Percentiles rank a stretch among this genome's conserved stretches.
Evolutionary conservation across 164 flowering plant genomes (phyloP).

Genomic region (Berberis thunbergii): DNA sequence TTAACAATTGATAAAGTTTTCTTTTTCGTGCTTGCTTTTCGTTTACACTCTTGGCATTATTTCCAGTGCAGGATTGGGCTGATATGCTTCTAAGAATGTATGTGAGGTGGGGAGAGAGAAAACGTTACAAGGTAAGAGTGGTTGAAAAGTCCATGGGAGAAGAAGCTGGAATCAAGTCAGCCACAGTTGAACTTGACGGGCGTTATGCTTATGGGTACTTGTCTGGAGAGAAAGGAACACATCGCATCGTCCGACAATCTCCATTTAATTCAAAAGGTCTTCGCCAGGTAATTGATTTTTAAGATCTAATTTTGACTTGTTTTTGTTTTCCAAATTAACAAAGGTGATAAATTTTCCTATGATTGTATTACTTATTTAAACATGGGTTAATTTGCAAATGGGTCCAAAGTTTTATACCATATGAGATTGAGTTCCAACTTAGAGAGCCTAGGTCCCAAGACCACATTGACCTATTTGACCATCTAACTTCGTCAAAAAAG

Average conservation of each 20-base stretch:
- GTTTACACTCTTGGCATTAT: conserved; percentile 23
- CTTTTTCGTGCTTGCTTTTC: background rate
- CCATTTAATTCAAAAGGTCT: conserved; percentile 98
- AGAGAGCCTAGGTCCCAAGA: too few relatives aligned
- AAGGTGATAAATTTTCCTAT: background rate
- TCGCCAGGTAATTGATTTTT: conserved; percentile 60
- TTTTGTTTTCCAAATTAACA: background rate
- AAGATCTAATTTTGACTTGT: background rate
- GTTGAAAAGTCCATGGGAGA: conserved; percentile 89
- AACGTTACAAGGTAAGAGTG: conserved; percentile 73
- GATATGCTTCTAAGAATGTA: conserved; percentile 99
- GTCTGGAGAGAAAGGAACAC: conserved; percentile 98
- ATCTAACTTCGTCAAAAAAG: too few relatives aligned
- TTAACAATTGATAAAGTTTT: too few relatives aligned
- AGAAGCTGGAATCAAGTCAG: conserved; percentile 98
- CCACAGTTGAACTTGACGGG: conserved; percentile 85
- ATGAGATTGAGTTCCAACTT: too few relatives aligned
- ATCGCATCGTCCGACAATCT: conserved; percentile 86
- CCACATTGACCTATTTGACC: too few relatives aligned
- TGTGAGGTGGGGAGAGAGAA: conserved; percentile 96
- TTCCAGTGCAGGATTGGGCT: conserved; percentile 99
- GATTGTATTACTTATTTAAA: background rate
- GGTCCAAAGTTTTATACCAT: too few relatives aligned
- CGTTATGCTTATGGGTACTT: conserved; percentile 93
- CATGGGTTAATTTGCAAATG: too few relatives aligned